Base-by-base conservation (phyloP, 306 rosid species). In the Phaseolus lunatus region DNA sequence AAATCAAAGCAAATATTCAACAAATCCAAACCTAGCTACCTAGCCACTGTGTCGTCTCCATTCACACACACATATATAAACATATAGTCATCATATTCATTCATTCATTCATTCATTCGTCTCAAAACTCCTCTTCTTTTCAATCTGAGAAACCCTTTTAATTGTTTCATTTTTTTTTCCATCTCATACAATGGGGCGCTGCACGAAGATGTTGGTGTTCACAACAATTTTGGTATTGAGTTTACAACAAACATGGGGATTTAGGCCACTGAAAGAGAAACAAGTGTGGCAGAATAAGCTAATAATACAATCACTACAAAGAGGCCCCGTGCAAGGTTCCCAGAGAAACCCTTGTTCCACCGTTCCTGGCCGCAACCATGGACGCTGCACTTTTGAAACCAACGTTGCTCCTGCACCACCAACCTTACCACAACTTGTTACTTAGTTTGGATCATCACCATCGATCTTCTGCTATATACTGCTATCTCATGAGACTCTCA, bases 281-380 rank as follows among this genome's bases (percentile, higher is more conserved):
- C 33, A 27, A 22, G 29, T 64, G 45, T 27, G 44, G 5, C 33
- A 61, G 9, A 45, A 67, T 11, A 77, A 16, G 13, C 7, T 68
- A 22, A 4, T 31, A 48, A 18, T 67, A 15, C 80, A 81, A 3
- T 77, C 85, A 8, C 78, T 85, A 1, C 88, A 29, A 47, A 44
- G 85, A 81, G 87, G 82, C 5, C 45, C 82, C 0, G 79, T 84
- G 5, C 27, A 20, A 53, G 67, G 0, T n/a, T 71, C 84, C 18
- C 62, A 47, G 1, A 15, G 0, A 45, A 80, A 80, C 35, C 87
- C 87, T 0, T 84, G 85, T n/a, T 77, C 80, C 45, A 81, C 85
- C 70, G 62, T 84, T 35, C 59, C 83, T 2, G 83, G 88, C 0
- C 73, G 83, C 5, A 67, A 59, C 11, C 74, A 12, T 16, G 88